Percentiles rank a stretch among this genome's conserved stretches.
These are phyloP conservation scores for Leccinum variicolor DNA, from an alignment of 768 basidiomycete genomes.

Conservation along the genomic window DNA sequence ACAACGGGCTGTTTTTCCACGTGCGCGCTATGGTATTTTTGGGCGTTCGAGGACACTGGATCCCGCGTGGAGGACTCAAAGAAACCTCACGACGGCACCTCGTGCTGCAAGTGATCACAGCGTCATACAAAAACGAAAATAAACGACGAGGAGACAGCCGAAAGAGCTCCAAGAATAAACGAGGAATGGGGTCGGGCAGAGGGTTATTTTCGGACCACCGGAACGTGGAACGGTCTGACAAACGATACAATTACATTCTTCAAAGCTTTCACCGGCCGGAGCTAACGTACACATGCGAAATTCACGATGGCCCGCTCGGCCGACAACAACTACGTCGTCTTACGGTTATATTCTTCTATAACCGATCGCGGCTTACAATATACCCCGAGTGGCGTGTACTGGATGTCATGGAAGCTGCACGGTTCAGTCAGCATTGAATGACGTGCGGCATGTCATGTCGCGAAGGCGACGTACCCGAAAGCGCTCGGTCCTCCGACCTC, in stretches of 20 bases:
- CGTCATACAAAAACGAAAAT: background rate
- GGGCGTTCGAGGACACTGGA: background rate
- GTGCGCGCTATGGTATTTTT: background rate
- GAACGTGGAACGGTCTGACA: background rate
- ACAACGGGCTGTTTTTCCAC: background rate
- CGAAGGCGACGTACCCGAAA: constrained; percentile 41
- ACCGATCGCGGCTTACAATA: constrained; percentile 45
- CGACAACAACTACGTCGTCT: constrained; percentile 4
- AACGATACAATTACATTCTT: background rate
- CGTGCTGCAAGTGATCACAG: background rate
- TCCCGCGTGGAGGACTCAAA: background rate
- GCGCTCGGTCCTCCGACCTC: constrained; percentile 49
- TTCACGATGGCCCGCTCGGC: background rate
- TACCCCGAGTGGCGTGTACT: constrained; percentile 37
- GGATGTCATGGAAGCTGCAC: constrained; percentile 29
- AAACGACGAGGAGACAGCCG: background rate
- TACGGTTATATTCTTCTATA: constrained; percentile 38
- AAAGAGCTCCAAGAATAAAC: background rate
- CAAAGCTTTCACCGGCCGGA: background rate
- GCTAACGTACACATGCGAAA: background rate
- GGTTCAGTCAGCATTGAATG: constrained; percentile 7
- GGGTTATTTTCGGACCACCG: background rate
- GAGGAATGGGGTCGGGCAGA: background rate
- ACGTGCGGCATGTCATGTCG: background rate
- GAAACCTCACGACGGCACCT: background rate